Evolutionary conservation across 345 rosid genomes (phyloP).

Genomic region (Draba incana): DNA sequence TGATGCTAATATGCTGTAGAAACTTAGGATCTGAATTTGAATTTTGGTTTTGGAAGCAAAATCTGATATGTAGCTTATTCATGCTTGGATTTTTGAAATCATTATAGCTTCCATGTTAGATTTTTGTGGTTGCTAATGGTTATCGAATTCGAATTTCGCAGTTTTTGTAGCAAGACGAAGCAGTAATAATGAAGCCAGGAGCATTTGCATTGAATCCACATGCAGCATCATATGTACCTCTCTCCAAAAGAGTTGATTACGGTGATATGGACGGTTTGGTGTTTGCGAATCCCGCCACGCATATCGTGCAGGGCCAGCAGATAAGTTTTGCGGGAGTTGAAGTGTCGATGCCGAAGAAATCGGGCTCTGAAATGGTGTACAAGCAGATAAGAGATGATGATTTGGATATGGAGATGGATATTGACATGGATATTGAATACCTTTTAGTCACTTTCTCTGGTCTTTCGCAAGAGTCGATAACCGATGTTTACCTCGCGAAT

Average conservation of each 20-base stretch:
- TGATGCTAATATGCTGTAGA: too few relatives aligned
- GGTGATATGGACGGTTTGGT: conserved; percentile 37
- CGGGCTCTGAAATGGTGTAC: conserved; percentile 35
- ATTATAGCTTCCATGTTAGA: conserved; percentile 3
- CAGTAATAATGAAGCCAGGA: conserved; percentile 57
- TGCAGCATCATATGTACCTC: conserved; percentile 77
- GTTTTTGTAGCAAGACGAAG: conserved; percentile 26
- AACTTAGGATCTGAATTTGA: too few relatives aligned
- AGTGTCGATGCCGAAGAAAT: conserved; percentile 39
- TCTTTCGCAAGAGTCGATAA: conserved; percentile 75
- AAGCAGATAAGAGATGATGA: conserved; percentile 65
- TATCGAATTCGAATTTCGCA: background rate
- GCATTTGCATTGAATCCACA: conserved; percentile 77
- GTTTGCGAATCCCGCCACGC: conserved; percentile 39
- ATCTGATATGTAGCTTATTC: background rate
- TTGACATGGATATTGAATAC: conserved; percentile 72
- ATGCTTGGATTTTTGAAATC: conserved; percentile 1
- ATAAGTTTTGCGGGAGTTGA: conserved; percentile 36
- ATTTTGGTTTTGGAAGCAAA: background rate
- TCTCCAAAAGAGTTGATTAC: conserved; percentile 58
- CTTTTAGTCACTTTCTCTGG: conserved; percentile 73
- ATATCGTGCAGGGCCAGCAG: conserved; percentile 22
- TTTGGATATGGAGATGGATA: conserved; percentile 54
- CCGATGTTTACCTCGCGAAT: conserved; percentile 74
- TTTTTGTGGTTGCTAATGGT: background rate